A percentile compares a stretch with the other conserved stretches of the same genome.
phyloP scores from a whole-genome alignment of 1,139 yeast genomes.

The Candida labiduridarum region DNA sequence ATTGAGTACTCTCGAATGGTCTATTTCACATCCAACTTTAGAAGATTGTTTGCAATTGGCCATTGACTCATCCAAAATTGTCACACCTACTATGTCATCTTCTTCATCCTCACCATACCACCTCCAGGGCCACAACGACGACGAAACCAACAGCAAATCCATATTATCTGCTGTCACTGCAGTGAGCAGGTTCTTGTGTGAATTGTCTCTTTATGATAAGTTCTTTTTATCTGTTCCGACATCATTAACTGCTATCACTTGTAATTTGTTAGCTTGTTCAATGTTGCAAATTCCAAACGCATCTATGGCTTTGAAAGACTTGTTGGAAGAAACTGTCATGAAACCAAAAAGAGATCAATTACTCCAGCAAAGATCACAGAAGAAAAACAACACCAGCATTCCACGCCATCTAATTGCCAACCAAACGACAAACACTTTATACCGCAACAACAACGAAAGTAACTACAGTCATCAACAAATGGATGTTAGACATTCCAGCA shows the following conservation, averaged over 20 bases:
- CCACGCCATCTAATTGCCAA: conserved; percentile 4
- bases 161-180: conserved; percentile 55
- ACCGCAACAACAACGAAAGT: conserved; percentile 14
- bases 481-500: conserved; percentile 13
- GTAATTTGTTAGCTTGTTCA: conserved; percentile 72
- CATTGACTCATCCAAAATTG: conserved; percentile 33
- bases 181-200: conserved; percentile 70
- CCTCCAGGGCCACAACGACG: background rate
- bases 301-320: conserved; percentile 28
- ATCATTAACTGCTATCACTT: conserved; percentile 66
- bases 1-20: conserved; percentile 83
- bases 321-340: conserved; percentile 20
- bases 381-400: background rate
- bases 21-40: conserved; percentile 60
- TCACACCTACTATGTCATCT: conserved; percentile 22
- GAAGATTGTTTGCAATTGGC: conserved; percentile 65
- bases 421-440: conserved; percentile 10
- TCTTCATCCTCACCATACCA: background rate
- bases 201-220: conserved; percentile 73
- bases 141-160: conserved; percentile 9
- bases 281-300: conserved; percentile 53
- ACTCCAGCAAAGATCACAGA: conserved; percentile 2
- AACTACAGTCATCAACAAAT: conserved; percentile 14
- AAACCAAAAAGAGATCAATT: conserved; percentile 9
- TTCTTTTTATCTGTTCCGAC: conserved; percentile 63